Percentiles rank a stretch among this genome's conserved stretches.
These are phyloP conservation scores for Vararia minispora DNA, from an alignment of 768 basidiomycete species.

Conservation along the genomic window DNA sequence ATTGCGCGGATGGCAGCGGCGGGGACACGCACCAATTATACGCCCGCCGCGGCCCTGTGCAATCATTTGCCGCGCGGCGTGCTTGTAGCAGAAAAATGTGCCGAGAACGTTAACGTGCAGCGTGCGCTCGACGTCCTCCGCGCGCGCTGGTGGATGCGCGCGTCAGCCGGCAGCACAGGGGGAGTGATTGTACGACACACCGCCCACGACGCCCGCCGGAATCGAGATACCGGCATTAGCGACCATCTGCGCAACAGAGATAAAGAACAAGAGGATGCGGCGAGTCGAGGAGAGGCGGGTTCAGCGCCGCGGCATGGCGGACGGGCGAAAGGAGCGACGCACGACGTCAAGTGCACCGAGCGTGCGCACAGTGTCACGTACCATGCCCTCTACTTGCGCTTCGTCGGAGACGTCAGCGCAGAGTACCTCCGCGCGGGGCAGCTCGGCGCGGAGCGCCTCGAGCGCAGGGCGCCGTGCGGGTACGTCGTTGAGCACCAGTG, in stretches of 20 bases:
- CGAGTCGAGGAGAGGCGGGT: not conserved
- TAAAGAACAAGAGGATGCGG: not conserved
- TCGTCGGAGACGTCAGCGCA: conserved; percentile 11
- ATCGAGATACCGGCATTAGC: conserved; percentile 17
- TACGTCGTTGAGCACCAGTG: conserved; percentile 22
- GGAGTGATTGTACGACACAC: conserved; percentile 6
- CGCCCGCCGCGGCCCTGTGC: conserved; percentile 16
- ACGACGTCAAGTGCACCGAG: conserved; percentile 24
- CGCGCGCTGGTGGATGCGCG: conserved; percentile 6
- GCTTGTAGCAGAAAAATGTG: conserved; percentile 16
- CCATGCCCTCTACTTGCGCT: conserved; percentile 16
- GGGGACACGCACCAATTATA: conserved; percentile 13
- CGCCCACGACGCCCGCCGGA: conserved; percentile 10
- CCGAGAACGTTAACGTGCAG: conserved; percentile 14
- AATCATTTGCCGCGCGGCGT: conserved; percentile 16
- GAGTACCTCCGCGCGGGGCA: conserved; percentile 14
- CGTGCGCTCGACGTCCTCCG: conserved; percentile 14
- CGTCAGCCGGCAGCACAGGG: not conserved
- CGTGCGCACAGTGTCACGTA: conserved; percentile 13
- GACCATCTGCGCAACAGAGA: conserved; percentile 14
- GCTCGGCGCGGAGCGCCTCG: conserved; percentile 13
- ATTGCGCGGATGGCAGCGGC: too few species aligned
- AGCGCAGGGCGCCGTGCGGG: conserved; percentile 20
- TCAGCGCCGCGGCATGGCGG: too few species aligned
- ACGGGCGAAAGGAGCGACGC: too few species aligned